These are phyloP conservation scores for Kregervanrija fluxuum DNA, from an alignment of 805 yeast genomes.

Conservation along the genomic window DNA sequence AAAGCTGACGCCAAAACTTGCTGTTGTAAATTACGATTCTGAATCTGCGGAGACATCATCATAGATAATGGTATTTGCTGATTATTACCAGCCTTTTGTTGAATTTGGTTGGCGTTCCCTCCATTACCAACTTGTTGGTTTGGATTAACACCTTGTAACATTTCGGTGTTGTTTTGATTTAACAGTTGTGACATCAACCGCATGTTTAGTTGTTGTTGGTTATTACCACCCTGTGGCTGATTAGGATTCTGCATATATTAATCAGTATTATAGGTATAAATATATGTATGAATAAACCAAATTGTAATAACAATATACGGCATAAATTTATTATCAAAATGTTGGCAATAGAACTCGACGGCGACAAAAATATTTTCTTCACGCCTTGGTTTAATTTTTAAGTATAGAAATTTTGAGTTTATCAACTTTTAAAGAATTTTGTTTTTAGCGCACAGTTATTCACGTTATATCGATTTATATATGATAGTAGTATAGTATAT, in stretches of 20 bases:
- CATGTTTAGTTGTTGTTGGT: slow-evolving; percentile 20
- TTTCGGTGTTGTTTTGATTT: slow-evolving; percentile 10
- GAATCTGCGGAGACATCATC: slow-evolving; percentile 30
- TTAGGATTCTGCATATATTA: background rate
- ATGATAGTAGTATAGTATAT: background rate
- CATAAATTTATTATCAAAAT: background rate
- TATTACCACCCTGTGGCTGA: slow-evolving; percentile 6
- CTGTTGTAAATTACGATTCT: slow-evolving; percentile 25
- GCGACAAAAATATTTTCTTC: too few relatives aligned
- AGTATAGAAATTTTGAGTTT: too few relatives aligned
- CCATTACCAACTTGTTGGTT: background rate
- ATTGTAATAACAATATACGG: background rate
- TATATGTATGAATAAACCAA: too few relatives aligned
- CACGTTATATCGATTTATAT: background rate
- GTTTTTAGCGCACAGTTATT: background rate
- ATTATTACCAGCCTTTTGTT: slow-evolving; percentile 11
- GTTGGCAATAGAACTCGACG: too few relatives aligned
- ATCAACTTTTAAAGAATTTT: too few relatives aligned
- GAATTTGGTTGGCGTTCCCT: slow-evolving; percentile 5
- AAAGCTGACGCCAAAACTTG: slow-evolving; percentile 21
- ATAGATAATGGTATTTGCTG: slow-evolving; percentile 21
- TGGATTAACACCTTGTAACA: background rate
- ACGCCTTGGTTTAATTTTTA: too few relatives aligned
- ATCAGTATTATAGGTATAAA: too few relatives aligned
- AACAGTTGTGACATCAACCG: slow-evolving; percentile 21